These are phyloP conservation scores for Poterioochromonas sp. DNA, from an alignment of 352 stramenopile genomes.

Conservation along the genomic window DNA sequence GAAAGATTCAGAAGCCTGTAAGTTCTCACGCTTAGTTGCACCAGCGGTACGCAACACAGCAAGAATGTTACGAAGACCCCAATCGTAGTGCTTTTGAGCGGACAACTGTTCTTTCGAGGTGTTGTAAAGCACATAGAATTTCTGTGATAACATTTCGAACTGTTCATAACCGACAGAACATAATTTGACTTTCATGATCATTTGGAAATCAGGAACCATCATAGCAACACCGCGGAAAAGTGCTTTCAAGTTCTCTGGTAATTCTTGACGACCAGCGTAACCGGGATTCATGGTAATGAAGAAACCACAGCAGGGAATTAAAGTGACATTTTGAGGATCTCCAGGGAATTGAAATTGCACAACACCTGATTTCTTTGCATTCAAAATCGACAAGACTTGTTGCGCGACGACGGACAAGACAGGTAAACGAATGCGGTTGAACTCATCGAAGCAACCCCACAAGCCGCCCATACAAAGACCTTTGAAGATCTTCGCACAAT, in stretches of 20 bases:
- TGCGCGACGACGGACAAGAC: constrained; percentile 93
- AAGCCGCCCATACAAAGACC: constrained; percentile 87
- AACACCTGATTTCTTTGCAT: constrained; percentile 88
- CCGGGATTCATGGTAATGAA: constrained; percentile 99
- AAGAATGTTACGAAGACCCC: constrained; percentile 86
- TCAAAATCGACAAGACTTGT: constrained; percentile 93
- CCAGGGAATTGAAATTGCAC: constrained; percentile 94
- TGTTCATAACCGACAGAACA: constrained; percentile 89
- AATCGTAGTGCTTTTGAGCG: constrained; percentile 91
- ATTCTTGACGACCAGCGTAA: constrained; percentile 91
- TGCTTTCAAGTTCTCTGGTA: constrained; percentile 96
- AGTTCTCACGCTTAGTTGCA: constrained; percentile 86
- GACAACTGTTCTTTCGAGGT: constrained; percentile 87
- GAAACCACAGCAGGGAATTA: constrained; percentile 88
- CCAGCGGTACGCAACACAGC: constrained; percentile 87
- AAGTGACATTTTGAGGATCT: constrained; percentile 88
- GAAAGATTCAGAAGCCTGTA: constrained; percentile 78
- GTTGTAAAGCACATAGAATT: constrained; percentile 88
- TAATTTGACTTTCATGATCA: constrained; percentile 95
- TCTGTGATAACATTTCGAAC: constrained; percentile 83
- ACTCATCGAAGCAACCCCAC: constrained; percentile 96
- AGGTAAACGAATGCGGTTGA: constrained; percentile 91
- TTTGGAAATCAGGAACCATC: constrained; percentile 91
- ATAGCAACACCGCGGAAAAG: constrained; percentile 87
- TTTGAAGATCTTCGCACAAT: constrained; percentile 97